Base-by-base conservation (phyloP, 768 basidiomycete species). In the Dentipellis sp. region DNA sequence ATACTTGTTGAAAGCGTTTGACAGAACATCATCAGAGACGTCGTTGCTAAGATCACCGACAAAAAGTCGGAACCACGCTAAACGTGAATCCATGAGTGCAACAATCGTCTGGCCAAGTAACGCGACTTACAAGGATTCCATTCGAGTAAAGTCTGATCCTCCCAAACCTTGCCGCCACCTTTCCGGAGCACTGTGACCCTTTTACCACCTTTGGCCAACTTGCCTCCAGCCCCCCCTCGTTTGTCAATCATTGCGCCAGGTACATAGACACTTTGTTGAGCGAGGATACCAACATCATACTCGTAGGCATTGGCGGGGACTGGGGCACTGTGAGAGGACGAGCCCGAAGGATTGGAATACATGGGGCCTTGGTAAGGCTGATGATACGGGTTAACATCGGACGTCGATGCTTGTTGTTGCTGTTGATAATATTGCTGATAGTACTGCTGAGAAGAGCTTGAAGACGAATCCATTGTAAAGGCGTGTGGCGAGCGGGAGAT, bases 21-120 rank as follows among this genome's bases (percentile, higher is more conserved):
- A 74, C 16, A 98, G 80, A 16, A 95, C 88, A 62, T 97, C 92
- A 66, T 98, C 97, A 51, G 92, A 94, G 42, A 98, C 94, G 71
- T 98, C 97, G 67, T 98, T 98, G 65, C 94, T 95, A 37, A 98
- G 79, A 70, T 99, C 95, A 42, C 97, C 97, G 19, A 98, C 94
- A 66, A 99, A 99, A 42, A 99, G 74, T 29, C 97, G 83, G 74
- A 95, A 99, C 94, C 94, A 97, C 12, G 91, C 94, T 95, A 56
- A 7, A 55, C 45, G 29, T 6, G 42, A 46, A 45, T 0, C 29
- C 63, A 60, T 63, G 49, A 59, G 34, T 12, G 21, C 57, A 36
- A 34, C 55, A 36, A 19, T 7, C 22, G 42, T n/a, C 22, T 23
- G 10, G 36, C 42, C 29, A 34, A 46, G 7, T 36, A 49, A 46